phyloP scores from a whole-genome alignment of 2,329 filamentous ascomycete species.

The Thermothelomyces thermophilus region DNA sequence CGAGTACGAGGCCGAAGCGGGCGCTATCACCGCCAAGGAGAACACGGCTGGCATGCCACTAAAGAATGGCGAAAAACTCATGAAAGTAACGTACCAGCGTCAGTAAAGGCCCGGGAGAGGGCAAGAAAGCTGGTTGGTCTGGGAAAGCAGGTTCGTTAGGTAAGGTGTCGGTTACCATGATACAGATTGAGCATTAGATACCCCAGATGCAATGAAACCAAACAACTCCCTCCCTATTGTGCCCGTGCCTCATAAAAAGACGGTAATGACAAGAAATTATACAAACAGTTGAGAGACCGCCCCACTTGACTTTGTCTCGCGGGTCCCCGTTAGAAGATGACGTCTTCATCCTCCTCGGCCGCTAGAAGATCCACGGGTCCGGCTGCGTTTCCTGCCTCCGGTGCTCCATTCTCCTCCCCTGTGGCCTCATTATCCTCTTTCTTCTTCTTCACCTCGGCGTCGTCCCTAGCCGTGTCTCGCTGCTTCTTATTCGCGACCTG shows the following conservation, averaged over 20 bases:
- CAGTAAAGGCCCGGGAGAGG: constrained; percentile 47
- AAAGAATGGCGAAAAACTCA: constrained; percentile 64
- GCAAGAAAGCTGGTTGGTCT: not conserved
- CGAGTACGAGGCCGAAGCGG: constrained; percentile 86
- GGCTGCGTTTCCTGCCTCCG: constrained; percentile 34
- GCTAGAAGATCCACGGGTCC: constrained; percentile 61
- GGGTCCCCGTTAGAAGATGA: constrained; percentile 62
- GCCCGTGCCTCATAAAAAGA: constrained; percentile 17
- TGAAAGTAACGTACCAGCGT: constrained; percentile 95
- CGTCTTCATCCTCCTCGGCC: constrained; percentile 72
- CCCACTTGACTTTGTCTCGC: not conserved
- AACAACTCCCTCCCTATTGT: constrained; percentile 20
- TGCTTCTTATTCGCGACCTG: constrained; percentile 76
- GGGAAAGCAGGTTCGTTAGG: not conserved
- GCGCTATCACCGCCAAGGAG: constrained; percentile 90
- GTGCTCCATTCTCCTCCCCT: constrained; percentile 34
- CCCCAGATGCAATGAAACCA: constrained; percentile 19
- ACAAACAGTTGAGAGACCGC: constrained; percentile 1
- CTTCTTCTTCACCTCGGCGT: constrained; percentile 70
- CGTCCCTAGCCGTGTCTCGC: constrained; percentile 63
- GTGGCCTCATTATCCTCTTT: constrained; percentile 45
- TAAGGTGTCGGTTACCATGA: not conserved
- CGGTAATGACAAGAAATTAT: constrained; percentile 13
- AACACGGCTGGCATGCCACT: constrained; percentile 80
- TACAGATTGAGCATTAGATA: constrained; percentile 13